Evolutionary conservation across 1,139 yeast genomes (phyloP).

Genomic region (Kazachstania sp.): DNA sequence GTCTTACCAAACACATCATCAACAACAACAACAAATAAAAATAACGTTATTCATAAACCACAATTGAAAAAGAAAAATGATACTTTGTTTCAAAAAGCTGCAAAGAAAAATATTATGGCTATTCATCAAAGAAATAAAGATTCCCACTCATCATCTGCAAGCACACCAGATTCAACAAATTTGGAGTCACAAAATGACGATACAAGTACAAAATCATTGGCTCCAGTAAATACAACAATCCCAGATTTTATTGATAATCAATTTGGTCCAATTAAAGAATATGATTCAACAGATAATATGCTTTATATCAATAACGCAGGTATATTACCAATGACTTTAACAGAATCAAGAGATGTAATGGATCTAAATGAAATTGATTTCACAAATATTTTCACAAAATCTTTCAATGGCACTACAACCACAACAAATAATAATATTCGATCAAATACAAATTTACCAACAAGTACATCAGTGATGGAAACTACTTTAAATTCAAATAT

Average conservation of each 20-base stretch:
- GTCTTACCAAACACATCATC: slow-evolving; percentile 21
- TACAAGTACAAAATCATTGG: neutral
- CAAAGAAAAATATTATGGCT: slow-evolving; percentile 10
- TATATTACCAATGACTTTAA: neutral
- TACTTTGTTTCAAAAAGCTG: slow-evolving; percentile 11
- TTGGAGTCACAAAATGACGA: neutral
- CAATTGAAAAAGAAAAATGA: slow-evolving; percentile 7
- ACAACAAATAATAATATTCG: neutral
- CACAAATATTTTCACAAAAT: slow-evolving; percentile 27
- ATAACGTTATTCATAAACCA: slow-evolving; percentile 13
- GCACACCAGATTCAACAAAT: too few relatives aligned
- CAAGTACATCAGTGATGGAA: neutral
- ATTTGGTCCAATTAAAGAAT: neutral
- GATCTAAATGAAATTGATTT: slow-evolving; percentile 30
- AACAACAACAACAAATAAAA: neutral
- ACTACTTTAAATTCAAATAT: neutral
- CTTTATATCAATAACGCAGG: neutral
- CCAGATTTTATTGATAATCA: slow-evolving; percentile 5
- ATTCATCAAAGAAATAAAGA: slow-evolving; percentile 2
- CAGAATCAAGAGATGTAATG: slow-evolving; percentile 3
- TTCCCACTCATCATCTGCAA: too few relatives aligned
- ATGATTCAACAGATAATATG: neutral
- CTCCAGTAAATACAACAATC: neutral
- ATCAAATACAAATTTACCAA: neutral
- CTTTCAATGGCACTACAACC: slow-evolving; percentile 7